Base-by-base conservation (phyloP, 768 basidiomycete species). In the Pulveroboletus sp. region DNA sequence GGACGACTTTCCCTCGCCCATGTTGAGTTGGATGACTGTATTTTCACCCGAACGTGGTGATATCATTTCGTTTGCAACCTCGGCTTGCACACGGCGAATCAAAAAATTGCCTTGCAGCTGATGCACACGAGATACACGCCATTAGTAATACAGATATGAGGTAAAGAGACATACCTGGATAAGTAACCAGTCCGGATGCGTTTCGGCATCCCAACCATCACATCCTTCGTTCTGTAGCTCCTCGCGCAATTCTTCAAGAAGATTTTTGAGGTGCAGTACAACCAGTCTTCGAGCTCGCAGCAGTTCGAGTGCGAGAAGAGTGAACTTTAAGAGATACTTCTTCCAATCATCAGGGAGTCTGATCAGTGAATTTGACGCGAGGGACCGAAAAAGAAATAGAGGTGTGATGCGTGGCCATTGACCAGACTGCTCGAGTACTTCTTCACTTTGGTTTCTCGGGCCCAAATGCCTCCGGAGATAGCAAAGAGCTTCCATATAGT, bases 1-100 rank as follows among this genome's bases (percentile, higher is more conserved):
- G 0, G 67, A 70, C 2, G 68, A 67, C 51, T 80, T 80, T 2
- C 79, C 79, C 46, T 82, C 80, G 3, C 79, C 79, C 79, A 82
- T 81, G 36, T 80, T 79, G 14, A 80, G 69, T 45, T 80, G 78
- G 12, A 74, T 60, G 10, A 67, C 56, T 0, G 71, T 69, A 43
- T 72, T 80, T 16, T 53, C 13, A 6, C 46, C 42, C 0, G 59
- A 67, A 2, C 40, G 50, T 0, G 79, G 76, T 2, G 56, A 41
- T 16, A 76, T 73, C 79, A 79, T 79, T 43, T 78, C 70, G 4
- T 53, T 41, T 2, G 78, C 75, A 12, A 81, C 62, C 0, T 59
- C 40, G 0, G 61, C 59, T 46, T 81, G 80, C 11, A 78, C 52
- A 1, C 67, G 63, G 7, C 79, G 75, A 21, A 69, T 59, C 8